These are phyloP conservation scores for Aspergillus spinulosporus DNA, from an alignment of 2,329 filamentous ascomycete species.

Conservation along the genomic window DNA sequence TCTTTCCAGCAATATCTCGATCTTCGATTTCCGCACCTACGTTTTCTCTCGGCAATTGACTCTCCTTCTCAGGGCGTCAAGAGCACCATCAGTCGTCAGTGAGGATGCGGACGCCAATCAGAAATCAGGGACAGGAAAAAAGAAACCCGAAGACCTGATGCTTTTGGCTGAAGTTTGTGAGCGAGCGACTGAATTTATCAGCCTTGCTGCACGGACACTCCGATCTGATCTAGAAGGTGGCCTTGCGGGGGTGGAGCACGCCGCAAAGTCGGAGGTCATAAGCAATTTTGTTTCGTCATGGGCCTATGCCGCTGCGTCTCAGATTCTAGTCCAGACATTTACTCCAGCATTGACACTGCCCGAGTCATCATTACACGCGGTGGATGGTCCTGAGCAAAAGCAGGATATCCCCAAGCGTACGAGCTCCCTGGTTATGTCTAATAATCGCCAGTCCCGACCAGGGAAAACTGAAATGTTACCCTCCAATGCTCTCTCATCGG, in stretches of 20 bases:
- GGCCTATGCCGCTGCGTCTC: conserved; percentile 46
- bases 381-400: conserved; percentile 26
- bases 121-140: conserved; percentile 55
- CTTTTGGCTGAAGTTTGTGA: conserved; percentile 85
- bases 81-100: conserved; percentile 48
- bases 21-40: conserved; percentile 94
- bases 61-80: conserved; percentile 79
- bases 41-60: conserved; percentile 87
- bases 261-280: conserved; percentile 38
- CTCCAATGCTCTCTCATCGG: conserved; percentile 30
- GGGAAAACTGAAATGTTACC: conserved; percentile 31
- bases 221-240: conserved; percentile 73
- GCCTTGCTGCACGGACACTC: conserved; percentile 74
- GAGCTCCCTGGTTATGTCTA: conserved; percentile 38
- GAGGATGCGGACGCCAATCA: conserved; percentile 33
- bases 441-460: conserved; percentile 25
- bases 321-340: conserved; percentile 45
- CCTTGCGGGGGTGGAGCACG: conserved; percentile 45
- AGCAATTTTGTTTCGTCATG: conserved; percentile 51
- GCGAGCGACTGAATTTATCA: conserved; percentile 79
- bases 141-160: conserved; percentile 68
- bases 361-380: conserved; percentile 36
- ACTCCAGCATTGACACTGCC: conserved; percentile 39
- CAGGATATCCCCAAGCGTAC: conserved; percentile 39
- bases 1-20: conserved; percentile 87